Evolutionary conservation across 1,284 basidiomycete genomes (phyloP).

Genomic region (Erythrobasidium hasegawianum): DNA sequence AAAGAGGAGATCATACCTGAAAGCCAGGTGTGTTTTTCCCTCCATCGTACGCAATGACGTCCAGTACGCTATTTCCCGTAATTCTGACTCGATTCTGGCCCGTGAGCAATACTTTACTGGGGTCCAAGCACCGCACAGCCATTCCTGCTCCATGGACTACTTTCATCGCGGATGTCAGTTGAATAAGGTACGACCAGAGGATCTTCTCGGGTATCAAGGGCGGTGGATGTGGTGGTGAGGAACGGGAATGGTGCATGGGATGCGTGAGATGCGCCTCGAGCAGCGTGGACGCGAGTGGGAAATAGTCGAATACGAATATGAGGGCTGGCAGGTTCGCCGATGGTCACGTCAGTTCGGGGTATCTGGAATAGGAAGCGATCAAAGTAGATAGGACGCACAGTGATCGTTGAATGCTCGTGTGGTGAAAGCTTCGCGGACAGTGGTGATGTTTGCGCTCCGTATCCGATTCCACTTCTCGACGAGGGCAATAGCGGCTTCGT

Average conservation of each 20-base stretch:
- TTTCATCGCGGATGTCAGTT: slow-evolving; percentile 75
- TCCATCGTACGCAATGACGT: slow-evolving; percentile 73
- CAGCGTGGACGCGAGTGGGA: slow-evolving; percentile 78
- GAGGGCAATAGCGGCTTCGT: slow-evolving; percentile 72
- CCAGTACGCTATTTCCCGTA: slow-evolving; percentile 75
- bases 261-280: slow-evolving; percentile 61
- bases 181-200: slow-evolving; percentile 85
- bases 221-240: slow-evolving; percentile 32
- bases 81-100: slow-evolving; percentile 82
- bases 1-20: slow-evolving; percentile 53
- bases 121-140: slow-evolving; percentile 78
- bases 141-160: slow-evolving; percentile 76
- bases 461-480: slow-evolving; percentile 87
- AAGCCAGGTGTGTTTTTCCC: slow-evolving; percentile 59
- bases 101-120: slow-evolving; percentile 82
- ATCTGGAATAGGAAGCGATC: no score
- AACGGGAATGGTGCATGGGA: slow-evolving; percentile 38
- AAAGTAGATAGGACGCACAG: slow-evolving; percentile 58
- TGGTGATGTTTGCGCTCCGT: slow-evolving; percentile 80
- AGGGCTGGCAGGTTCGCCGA: no score
- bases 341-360: no score
- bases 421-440: slow-evolving; percentile 89
- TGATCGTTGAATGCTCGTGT: slow-evolving; percentile 88
- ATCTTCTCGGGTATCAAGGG: slow-evolving; percentile 66
- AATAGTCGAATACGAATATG: slow-evolving; percentile 87